Percentiles rank a stretch among this genome's conserved stretches.
Evolutionary conservation across 805 yeast genomes (phyloP).

Genomic region (Isabelozyma gotoi): DNA sequence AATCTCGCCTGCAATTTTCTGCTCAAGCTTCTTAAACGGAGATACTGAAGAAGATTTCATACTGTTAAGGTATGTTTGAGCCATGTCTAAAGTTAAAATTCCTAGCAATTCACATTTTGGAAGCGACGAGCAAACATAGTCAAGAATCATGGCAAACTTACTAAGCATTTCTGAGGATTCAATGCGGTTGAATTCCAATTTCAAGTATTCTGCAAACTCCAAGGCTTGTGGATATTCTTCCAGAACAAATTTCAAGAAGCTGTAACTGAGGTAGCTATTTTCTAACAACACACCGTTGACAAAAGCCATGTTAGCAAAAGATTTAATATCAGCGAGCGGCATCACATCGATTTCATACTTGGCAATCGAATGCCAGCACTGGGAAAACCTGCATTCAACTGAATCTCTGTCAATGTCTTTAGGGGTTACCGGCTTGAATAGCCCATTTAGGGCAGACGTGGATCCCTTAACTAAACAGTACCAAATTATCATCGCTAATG

Average conservation of each 20-base stretch:
- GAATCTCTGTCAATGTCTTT: not conserved
- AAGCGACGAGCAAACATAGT: not conserved
- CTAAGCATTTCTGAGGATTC: not conserved
- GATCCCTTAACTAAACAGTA: not conserved
- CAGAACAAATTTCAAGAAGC: not conserved
- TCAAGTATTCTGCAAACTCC: not conserved
- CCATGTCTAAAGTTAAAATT: not conserved
- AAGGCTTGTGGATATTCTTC: not conserved
- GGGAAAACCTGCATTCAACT: not conserved
- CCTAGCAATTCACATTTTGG: not conserved
- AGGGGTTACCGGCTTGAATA: not conserved
- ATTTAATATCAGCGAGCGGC: not conserved
- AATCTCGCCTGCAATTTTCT: not conserved
- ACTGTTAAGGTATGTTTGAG: not conserved
- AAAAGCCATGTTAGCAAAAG: not conserved
- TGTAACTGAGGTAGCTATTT: not conserved
- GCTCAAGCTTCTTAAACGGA: not conserved
- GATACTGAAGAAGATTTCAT: not conserved
- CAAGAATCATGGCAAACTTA: not conserved
- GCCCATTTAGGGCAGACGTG: not conserved
- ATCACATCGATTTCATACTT: not conserved
- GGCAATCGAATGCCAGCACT: not conserved
- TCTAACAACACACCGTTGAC: not conserved
- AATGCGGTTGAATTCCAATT: not conserved
- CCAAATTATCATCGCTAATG: not conserved